A percentile compares a stretch with the other conserved stretches of the same genome.
Evolutionary conservation across 1,284 basidiomycete genomes (phyloP).

Genomic region (Cryptococcus amylolentus): DNA sequence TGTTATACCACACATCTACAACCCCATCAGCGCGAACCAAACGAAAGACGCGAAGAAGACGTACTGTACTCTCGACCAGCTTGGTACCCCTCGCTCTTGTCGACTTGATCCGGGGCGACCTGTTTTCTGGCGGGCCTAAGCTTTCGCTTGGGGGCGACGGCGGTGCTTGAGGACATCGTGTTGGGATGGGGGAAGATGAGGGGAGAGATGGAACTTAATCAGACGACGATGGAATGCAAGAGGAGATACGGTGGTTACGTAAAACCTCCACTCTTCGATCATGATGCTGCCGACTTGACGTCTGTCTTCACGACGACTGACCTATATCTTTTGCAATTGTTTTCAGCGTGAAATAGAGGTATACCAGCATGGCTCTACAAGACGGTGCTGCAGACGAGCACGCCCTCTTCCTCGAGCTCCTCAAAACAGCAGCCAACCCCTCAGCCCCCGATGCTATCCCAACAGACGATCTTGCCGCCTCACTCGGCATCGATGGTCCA

Average conservation of each 20-base stretch:
- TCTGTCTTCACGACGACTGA: neutral
- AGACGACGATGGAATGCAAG: neutral
- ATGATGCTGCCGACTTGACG: neutral
- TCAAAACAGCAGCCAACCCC: conserved; percentile 25
- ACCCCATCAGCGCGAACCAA: conserved; percentile 16
- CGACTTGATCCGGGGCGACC: conserved; percentile 81
- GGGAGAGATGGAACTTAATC: neutral
- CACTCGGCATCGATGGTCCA: conserved; percentile 31
- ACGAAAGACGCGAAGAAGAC: conserved; percentile 43
- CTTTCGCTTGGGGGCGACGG: conserved; percentile 38
- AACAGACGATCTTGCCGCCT: conserved; percentile 30
- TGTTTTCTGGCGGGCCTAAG: conserved; percentile 74
- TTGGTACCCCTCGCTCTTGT: conserved; percentile 80
- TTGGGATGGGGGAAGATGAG: neutral
- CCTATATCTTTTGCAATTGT: neutral
- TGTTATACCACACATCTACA: conserved; percentile 97
- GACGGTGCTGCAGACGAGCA: conserved; percentile 5
- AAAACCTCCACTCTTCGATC: neutral
- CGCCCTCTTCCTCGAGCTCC: conserved; percentile 22
- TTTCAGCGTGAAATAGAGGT: neutral
- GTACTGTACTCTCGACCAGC: conserved; percentile 91
- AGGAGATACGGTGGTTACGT: conserved; percentile 1
- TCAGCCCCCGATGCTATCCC: conserved; percentile 12
- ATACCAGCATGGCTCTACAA: neutral
- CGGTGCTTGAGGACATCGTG: conserved; percentile 19